These are phyloP conservation scores for Microbotryum intermedium DNA, from an alignment of 1,284 basidiomycete genomes.

Conservation along the genomic window DNA sequence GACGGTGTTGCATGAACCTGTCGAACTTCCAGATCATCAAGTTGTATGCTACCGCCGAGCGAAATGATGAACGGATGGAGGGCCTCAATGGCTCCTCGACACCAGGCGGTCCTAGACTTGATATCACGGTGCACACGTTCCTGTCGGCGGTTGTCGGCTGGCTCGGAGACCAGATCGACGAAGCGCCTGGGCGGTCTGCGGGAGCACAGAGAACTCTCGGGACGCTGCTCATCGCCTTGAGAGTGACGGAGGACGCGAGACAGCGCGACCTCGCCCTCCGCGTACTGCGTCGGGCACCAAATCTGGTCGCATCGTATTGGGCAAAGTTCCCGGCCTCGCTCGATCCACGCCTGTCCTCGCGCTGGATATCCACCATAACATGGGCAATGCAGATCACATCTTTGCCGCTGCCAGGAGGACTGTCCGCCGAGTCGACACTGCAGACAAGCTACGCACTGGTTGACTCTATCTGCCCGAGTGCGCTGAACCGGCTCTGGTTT, in stretches of 20 bases:
- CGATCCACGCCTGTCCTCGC: slow-evolving; percentile 24
- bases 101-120: background rate
- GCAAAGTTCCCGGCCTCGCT: slow-evolving; percentile 23
- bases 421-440: background rate
- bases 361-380: slow-evolving; percentile 31
- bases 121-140: slow-evolving; percentile 20
- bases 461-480: slow-evolving; percentile 45
- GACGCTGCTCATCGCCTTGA: slow-evolving; percentile 17
- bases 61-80: background rate
- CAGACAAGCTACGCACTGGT: too few relatives aligned
- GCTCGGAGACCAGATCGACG: slow-evolving; percentile 28
- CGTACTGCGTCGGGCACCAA: slow-evolving; percentile 19
- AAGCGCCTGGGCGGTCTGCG: slow-evolving; percentile 13
- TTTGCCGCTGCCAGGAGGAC: background rate
- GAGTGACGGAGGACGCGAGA: slow-evolving; percentile 23
- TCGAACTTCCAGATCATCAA: slow-evolving; percentile 17
- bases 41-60: slow-evolving; percentile 11
- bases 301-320: slow-evolving; percentile 26
- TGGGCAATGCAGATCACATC: slow-evolving; percentile 27
- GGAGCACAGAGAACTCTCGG: slow-evolving; percentile 21
- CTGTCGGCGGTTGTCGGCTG: slow-evolving; percentile 19
- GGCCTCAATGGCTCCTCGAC: too few relatives aligned
- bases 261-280: slow-evolving; percentile 24
- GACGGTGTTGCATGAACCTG: background rate
- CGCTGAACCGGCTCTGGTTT: slow-evolving; percentile 25